These are phyloP conservation scores for Chaetomium globosum DNA, from an alignment of 2,329 filamentous ascomycete genomes.

Conservation along the genomic window DNA sequence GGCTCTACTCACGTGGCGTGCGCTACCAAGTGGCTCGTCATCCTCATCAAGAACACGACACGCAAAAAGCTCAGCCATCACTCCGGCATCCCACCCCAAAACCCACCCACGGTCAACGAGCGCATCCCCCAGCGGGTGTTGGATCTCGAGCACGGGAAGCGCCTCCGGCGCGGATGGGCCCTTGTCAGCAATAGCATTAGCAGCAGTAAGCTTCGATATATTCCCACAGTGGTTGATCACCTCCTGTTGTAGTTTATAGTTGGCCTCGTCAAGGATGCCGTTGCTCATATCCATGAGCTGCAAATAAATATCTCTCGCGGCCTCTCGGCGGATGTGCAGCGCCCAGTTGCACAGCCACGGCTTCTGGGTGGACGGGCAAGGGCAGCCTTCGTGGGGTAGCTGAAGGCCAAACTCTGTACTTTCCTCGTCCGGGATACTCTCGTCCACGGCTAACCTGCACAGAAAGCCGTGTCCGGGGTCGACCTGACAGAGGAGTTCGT, in stretches of 20 bases:
- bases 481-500: neutral
- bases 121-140: neutral
- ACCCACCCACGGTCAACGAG: neutral
- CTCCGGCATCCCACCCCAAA: neutral
- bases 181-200: neutral
- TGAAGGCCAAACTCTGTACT: neutral
- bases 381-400: neutral
- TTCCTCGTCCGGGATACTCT: neutral
- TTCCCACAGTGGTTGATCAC: neutral
- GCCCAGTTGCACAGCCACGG: conserved; percentile 1
- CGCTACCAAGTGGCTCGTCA: neutral
- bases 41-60: neutral
- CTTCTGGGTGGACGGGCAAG: neutral
- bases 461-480: neutral
- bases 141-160: neutral
- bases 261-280: neutral
- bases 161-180: neutral
- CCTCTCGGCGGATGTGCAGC: neutral
- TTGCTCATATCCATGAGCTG: neutral
- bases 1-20: neutral
- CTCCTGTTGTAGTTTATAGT: neutral
- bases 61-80: neutral
- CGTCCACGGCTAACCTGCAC: neutral
- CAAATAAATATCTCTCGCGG: neutral
- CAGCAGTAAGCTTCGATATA: neutral